Evolutionary conservation across 371 early-diverging fungal genomes (phyloP), one percentile per base, ranked within the genome.

Genomic region (Mucor circinelloides): DNA sequence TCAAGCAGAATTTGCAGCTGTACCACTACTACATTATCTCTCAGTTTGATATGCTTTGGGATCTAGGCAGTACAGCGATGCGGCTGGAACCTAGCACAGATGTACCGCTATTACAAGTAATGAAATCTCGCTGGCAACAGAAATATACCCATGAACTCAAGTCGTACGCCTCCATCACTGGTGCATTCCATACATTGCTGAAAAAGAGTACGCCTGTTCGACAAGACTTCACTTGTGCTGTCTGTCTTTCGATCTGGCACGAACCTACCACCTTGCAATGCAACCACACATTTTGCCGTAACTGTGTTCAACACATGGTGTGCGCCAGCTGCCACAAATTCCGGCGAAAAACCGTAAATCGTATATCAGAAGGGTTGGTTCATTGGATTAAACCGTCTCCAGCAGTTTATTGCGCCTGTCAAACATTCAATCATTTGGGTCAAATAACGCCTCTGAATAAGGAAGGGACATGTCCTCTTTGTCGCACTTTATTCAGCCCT

Each of bases 281-380:
- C 42, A 48, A 57, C 46, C 70, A 69, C 46, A 69, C 70, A 0
- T 69, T 69, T 52, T 69, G 70, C 15, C 64, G 46, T 46, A 52
- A 59, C 6, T 69, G 70, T 30, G 17, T 69, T 21, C 70, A 69
- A 30, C 70, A 63, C n/a, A 28, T 64, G 28, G 60, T 60, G 17
- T 69, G 70, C 6, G 44, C 32, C 15, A 42, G 30, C 17, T 69
- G 70, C 31, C 38, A 67, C 44, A 30, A 10, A 25, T n/a, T 44
- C 7, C 30, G 56, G 10, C 44, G 48, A 10, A 52, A 61, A 42
- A 61, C 61, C 2, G 21, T 61, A 6, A 61, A 48, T 28, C 61
- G 61, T 19, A 61, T 61, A 32, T 61, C 61, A 48, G 48, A 61
- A 34, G 48, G 48, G 12, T 46, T 61, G 13, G 31, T 30, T 48